Evolutionary conservation across 768 basidiomycete genomes (phyloP).

Genomic region (Collybia sp.): DNA sequence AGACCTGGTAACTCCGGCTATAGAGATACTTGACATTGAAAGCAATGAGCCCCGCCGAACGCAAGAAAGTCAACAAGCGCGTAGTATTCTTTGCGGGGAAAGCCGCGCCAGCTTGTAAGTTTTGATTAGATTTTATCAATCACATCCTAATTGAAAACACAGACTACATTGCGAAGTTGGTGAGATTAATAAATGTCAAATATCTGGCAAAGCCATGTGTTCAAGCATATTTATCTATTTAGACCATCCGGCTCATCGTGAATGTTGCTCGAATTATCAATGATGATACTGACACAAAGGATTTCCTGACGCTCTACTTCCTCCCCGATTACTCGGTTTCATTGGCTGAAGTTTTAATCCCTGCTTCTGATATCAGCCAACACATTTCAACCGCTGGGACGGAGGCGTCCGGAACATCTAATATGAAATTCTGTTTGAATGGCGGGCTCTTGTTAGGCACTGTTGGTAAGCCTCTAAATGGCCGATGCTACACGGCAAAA

Average conservation of each 20-base stretch:
- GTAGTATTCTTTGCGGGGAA: slow-evolving; percentile 99
- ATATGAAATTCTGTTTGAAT: slow-evolving; percentile 89
- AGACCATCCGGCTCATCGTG: slow-evolving; percentile 92
- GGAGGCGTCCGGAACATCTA: slow-evolving; percentile 78
- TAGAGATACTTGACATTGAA: slow-evolving; percentile 84
- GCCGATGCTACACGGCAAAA: too few species aligned
- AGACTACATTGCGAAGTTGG: slow-evolving; percentile 92
- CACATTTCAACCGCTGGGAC: slow-evolving; percentile 98
- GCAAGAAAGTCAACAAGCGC: slow-evolving; percentile 77
- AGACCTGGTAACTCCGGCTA: background rate
- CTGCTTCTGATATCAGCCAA: slow-evolving; percentile 91
- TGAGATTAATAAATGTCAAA: slow-evolving; percentile 18
- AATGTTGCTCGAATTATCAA: slow-evolving; percentile 82
- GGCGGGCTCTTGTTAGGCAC: slow-evolving; percentile 88
- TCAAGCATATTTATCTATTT: background rate
- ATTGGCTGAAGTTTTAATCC: slow-evolving; percentile 78
- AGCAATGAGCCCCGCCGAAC: slow-evolving; percentile 68
- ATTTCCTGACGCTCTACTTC: slow-evolving; percentile 88
- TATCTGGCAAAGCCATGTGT: background rate
- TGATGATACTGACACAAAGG: slow-evolving; percentile 81
- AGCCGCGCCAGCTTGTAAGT: slow-evolving; percentile 87
- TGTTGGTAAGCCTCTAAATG: slow-evolving; percentile 40
- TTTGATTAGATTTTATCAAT: background rate
- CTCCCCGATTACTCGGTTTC: slow-evolving; percentile 93
- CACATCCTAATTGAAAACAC: slow-evolving; percentile 5